Conservation (phyloP, 257 asterid species). For the Primulina huaijiensis region DNA sequence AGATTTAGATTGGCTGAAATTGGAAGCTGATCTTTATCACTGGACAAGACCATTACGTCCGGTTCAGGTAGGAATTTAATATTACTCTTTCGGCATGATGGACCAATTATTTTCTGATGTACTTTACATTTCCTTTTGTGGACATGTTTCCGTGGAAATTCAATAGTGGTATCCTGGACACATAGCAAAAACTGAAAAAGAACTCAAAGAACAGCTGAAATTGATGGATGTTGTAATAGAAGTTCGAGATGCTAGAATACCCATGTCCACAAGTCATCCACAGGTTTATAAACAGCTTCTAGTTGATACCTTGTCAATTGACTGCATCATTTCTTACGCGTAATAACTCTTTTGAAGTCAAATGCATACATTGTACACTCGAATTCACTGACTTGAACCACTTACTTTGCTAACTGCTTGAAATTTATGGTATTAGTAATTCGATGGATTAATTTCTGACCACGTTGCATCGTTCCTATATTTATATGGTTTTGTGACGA, state of each 20-base stretch:
- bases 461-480: slow-evolving; percentile 8
- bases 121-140: slow-evolving; percentile 21
- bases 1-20: slow-evolving; percentile 64
- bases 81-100: slow-evolving; percentile 16
- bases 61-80: slow-evolving; percentile 66
- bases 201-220: slow-evolving; percentile 90
- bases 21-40: slow-evolving; percentile 70
- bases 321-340: slow-evolving; percentile 6
- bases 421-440: slow-evolving; percentile 2
- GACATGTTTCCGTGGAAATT: slow-evolving; percentile 27
- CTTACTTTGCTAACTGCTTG: background rate
- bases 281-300: slow-evolving; percentile 44
- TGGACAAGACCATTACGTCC: slow-evolving; percentile 86
- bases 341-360: background rate
- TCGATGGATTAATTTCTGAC: slow-evolving; percentile 8
- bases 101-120: slow-evolving; percentile 18
- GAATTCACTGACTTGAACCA: background rate
- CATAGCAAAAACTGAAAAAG: slow-evolving; percentile 88
- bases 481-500: slow-evolving; percentile 20
- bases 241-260: slow-evolving; percentile 97
- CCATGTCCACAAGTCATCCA: slow-evolving; percentile 86
- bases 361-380: background rate
- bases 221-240: slow-evolving; percentile 97
- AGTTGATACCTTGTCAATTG: slow-evolving; percentile 19
- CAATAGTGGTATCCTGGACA: slow-evolving; percentile 97